Conservation (phyloP, 1,284 basidiomycete genomes). For the Salmacisia buchloeana region DNA sequence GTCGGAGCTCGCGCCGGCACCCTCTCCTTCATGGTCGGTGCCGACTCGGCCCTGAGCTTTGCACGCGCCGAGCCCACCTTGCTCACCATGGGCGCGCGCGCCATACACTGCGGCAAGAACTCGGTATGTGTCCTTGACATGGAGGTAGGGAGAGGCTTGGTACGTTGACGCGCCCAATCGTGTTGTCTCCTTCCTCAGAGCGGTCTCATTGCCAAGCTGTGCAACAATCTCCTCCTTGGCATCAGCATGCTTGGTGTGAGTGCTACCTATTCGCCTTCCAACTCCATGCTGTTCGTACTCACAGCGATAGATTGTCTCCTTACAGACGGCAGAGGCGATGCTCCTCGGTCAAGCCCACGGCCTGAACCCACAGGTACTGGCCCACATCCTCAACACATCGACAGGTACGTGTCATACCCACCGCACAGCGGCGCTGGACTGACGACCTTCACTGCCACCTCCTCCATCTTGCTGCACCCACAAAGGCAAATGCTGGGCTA, state of each 20-base stretch:
- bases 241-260: conserved; percentile 39
- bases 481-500: conserved; percentile 66
- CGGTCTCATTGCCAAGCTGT: conserved; percentile 43
- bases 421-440: not conserved
- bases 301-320: too few relatives aligned
- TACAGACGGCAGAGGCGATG: conserved; percentile 32
- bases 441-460: not conserved
- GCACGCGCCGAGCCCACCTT: conserved; percentile 59
- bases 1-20: conserved; percentile 70
- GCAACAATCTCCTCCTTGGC: conserved; percentile 44
- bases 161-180: too few relatives aligned
- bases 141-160: too few relatives aligned
- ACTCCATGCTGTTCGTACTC: not conserved
- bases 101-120: conserved; percentile 77
- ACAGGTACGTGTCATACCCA: conserved; percentile 13
- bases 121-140: too few relatives aligned
- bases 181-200: too few relatives aligned
- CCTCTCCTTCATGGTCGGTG: conserved; percentile 80
- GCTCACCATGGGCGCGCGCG: conserved; percentile 66
- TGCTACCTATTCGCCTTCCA: not conserved
- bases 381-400: conserved; percentile 42
- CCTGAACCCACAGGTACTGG: conserved; percentile 31
- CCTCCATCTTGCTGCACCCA: not conserved
- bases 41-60: conserved; percentile 62
- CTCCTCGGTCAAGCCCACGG: conserved; percentile 39